Conservation (phyloP, 1,284 basidiomycete genomes). For the Naganishia sp. region DNA sequence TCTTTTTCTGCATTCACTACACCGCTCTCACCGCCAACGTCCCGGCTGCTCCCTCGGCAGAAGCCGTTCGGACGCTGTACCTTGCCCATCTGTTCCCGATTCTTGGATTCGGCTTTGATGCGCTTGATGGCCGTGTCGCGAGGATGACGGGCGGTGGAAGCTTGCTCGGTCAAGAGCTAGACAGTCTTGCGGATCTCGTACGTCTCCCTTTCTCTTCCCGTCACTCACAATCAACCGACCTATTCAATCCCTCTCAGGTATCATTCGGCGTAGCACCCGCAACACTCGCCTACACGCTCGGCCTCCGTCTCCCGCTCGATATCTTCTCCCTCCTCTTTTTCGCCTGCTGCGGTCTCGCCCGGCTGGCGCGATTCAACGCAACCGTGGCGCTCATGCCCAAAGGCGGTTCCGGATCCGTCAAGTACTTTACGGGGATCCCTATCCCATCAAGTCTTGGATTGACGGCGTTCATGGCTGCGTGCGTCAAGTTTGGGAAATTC, state of each 20-base stretch:
- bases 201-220: slow-evolving; percentile 42
- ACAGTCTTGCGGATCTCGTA: slow-evolving; percentile 93
- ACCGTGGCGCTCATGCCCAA: slow-evolving; percentile 94
- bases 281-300: slow-evolving; percentile 85
- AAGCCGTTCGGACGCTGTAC: slow-evolving; percentile 62
- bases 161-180: slow-evolving; percentile 97
- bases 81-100: slow-evolving; percentile 84
- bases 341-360: slow-evolving; percentile 93
- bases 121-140: slow-evolving; percentile 96
- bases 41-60: slow-evolving; percentile 39
- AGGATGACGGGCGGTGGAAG: slow-evolving; percentile 93
- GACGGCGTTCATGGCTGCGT: slow-evolving; percentile 78
- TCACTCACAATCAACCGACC: neutral
- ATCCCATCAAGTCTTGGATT: slow-evolving; percentile 88
- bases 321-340: slow-evolving; percentile 82
- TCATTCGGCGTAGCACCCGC: slow-evolving; percentile 97
- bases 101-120: slow-evolving; percentile 97
- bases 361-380: slow-evolving; percentile 96
- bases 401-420: slow-evolving; percentile 79
- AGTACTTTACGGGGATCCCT: slow-evolving; percentile 96
- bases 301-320: slow-evolving; percentile 86
- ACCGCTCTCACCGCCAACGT: slow-evolving; percentile 80
- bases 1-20: slow-evolving; percentile 83
- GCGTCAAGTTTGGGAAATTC: slow-evolving; percentile 80
- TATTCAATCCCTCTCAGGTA: slow-evolving; percentile 60